These are phyloP conservation scores for Hypoxylon sp. DNA, from an alignment of 2,329 filamentous ascomycete genomes.

Conservation along the genomic window DNA sequence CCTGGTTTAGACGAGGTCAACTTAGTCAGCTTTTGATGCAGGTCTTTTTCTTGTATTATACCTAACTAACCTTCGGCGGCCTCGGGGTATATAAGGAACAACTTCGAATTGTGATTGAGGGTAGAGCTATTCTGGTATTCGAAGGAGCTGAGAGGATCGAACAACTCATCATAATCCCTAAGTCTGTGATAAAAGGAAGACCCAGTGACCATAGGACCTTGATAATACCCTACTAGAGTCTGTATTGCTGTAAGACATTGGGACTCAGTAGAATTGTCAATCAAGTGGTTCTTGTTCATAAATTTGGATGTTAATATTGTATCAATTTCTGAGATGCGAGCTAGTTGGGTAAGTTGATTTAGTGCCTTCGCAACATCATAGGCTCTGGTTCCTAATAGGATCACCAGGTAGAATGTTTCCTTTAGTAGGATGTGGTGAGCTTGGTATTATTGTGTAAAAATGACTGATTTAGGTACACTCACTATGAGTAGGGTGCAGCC, in stretches of 20 bases:
- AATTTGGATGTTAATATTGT: background rate
- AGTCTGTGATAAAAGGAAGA: background rate
- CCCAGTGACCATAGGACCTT: background rate
- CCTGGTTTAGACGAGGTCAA: background rate
- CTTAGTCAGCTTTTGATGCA: background rate
- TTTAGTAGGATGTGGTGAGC: background rate
- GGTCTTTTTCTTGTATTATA: background rate
- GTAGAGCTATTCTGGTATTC: background rate
- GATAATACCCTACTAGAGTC: background rate
- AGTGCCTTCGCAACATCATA: background rate
- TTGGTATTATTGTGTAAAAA: background rate
- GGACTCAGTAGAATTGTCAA: background rate
- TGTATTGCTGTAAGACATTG: background rate
- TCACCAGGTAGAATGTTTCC: slow-evolving; percentile 1
- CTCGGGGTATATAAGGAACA: slow-evolving; percentile 2
- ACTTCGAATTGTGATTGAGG: background rate
- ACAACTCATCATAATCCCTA: slow-evolving; percentile 5
- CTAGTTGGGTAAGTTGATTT: background rate
- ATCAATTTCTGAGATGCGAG: slow-evolving; percentile 4
- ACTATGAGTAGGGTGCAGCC: slow-evolving; percentile 15
- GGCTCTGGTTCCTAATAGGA: too few relatives aligned
- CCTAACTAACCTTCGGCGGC: slow-evolving; percentile 8
- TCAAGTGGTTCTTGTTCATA: background rate
- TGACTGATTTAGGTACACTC: background rate
- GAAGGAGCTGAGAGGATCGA: background rate